Evolutionary conservation across 176 grass and related monocot species (phyloP), one percentile per base, ranked within the genome.

Genomic region (Carex cristatella): DNA sequence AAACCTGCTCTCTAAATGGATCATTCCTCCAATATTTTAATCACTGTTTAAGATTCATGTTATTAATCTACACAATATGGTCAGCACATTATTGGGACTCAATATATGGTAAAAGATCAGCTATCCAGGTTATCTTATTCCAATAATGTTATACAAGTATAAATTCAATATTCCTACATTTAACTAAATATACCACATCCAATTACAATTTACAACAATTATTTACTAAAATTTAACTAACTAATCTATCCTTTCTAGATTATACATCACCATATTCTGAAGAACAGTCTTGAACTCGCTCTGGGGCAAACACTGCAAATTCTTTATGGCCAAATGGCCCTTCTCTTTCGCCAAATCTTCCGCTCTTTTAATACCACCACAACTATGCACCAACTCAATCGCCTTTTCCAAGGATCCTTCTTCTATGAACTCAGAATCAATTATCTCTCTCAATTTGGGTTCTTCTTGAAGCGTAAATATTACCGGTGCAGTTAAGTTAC

Each of bases 161-260:
- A 83, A 83, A 55, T 83, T 67, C 61, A 66, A 83, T 69, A 15
- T 51, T 63, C 80, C 62, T 83, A 83, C 38, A 15, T 49, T 83
- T 53, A 44, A 49, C 62, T 83, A 53, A 14, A 23, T 69, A 82
- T 82, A 66, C 35, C 30, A 69, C 58, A 81, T 19, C 27, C 56
- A 46, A 63, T 62, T 38, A 81, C 27, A 77, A 62, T 83, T 51
- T 83, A 83, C 81, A 83, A 55, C 18, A 65, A 83, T 37, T 63
- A 68, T 65, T 53, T 62, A 64, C 79, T 33, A 0, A 4, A 40
- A 4, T 40, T 32, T 59, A 13, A 82, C 61, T 61, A 35, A 58
- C 72, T 90, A 98, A 79, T 95, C 88, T 44, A 99, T 95, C 85
- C 93, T 90, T 66, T 99, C 88, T 19, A 99, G 96, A 77, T 95